Base-by-base conservation (phyloP, 2,329 filamentous ascomycete species). In the Colletotrichum phormii region DNA sequence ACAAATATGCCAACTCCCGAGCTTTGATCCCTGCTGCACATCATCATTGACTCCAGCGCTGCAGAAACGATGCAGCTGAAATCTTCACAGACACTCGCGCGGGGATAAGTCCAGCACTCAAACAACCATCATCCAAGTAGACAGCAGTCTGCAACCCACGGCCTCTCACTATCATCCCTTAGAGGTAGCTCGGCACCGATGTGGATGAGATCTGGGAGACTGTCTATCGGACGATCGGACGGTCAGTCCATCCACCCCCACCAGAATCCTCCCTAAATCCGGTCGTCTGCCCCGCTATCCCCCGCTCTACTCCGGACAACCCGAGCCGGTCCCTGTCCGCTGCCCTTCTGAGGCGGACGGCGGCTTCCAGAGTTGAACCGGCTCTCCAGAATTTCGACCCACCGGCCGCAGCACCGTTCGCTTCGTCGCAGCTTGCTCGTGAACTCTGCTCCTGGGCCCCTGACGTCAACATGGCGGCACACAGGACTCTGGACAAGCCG, bases 381-480 rank as follows among this genome's bases (percentile, higher is more conserved):
- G 26, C 58, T 55, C 70, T 35, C 37, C 33, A 54, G 6, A 35
- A 53, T n/a, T 49, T 18, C 15, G 37, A 42, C 37, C 35, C 51
- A 53, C 58, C 64, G 51, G 42, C 64, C 35, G 46, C 53, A 29
- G 9, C 26, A 29, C 57, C 22, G 55, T 54, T 31, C 35, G 33
- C n/a, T n/a, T 31, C 51, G 4, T 55, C 33, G 46, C 24, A 46
- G 13, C 11, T 46, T 54, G 24, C 35, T 62, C 46, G 3, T 13
- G 29, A 61, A 57, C 35, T 57, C 8, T 72, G 70, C 55, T 33
- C 42, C 31, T 64, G 54, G 46, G 18, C 26, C 42, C 46, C 66
- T 70, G 65, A 72, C 70, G 70, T 72, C 70, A 70, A 57, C 18
- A 64, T 72, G 46, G 37, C 53, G 59, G 60, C n/a, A 70, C 33